These are phyloP conservation scores for Termitomyces sp. DNA, from an alignment of 768 basidiomycete genomes.

Conservation along the genomic window DNA sequence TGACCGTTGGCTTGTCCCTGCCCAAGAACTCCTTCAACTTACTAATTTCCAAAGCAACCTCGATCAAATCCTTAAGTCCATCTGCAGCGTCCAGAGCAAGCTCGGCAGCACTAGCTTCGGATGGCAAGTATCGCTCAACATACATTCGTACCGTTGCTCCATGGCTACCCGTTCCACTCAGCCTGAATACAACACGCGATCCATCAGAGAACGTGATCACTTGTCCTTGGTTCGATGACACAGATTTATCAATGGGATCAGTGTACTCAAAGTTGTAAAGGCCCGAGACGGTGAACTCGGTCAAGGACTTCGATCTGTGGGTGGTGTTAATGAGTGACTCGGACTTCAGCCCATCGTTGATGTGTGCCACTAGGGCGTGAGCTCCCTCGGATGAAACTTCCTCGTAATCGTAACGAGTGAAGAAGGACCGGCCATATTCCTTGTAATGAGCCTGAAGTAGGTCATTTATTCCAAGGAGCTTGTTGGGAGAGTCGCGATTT, in stretches of 20 bases:
- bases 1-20: constrained; percentile 91
- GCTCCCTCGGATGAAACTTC: constrained; percentile 93
- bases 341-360: constrained; percentile 68
- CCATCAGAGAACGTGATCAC: constrained; percentile 91
- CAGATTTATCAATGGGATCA: constrained; percentile 94
- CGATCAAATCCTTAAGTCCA: constrained; percentile 92
- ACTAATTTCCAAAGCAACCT: constrained; percentile 85
- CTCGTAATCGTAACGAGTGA: constrained; percentile 99
- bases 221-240: constrained; percentile 95
- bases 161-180: constrained; percentile 94
- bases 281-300: constrained; percentile 72
- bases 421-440: constrained; percentile 95
- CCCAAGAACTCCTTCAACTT: constrained; percentile 84
- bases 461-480: constrained; percentile 88
- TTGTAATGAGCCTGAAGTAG: constrained; percentile 84
- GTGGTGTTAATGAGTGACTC: constrained; percentile 65
- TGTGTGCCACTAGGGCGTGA: constrained; percentile 72
- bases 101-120: constrained; percentile 65
- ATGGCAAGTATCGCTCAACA: constrained; percentile 85
- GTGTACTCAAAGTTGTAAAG: constrained; percentile 93
- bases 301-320: constrained; percentile 61
- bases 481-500: constrained; percentile 68
- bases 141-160: constrained; percentile 98
- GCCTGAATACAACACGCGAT: constrained; percentile 89
- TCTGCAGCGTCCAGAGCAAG: constrained; percentile 76